These are phyloP conservation scores for Neofusicoccum kwambonambiense DNA, from an alignment of 2,329 filamentous ascomycete species.

Conservation along the genomic window DNA sequence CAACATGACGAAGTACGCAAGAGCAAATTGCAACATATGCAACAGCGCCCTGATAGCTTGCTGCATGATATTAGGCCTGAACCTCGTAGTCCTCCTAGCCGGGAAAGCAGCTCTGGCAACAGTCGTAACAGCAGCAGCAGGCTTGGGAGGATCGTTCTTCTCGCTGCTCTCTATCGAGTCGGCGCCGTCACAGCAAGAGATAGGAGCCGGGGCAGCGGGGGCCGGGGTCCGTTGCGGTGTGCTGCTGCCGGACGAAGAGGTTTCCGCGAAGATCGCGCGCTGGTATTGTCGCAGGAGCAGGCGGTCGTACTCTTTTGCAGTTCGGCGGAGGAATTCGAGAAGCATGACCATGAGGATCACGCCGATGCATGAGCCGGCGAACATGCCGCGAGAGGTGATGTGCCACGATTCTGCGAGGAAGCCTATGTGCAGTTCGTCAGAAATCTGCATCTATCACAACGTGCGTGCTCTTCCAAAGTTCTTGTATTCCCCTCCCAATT, in stretches of 20 bases:
- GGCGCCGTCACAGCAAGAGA: background rate
- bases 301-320: slow-evolving; percentile 70
- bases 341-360: slow-evolving; percentile 70
- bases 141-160: background rate
- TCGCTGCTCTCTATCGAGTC: slow-evolving; percentile 3
- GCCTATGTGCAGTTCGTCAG: slow-evolving; percentile 35
- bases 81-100: slow-evolving; percentile 18
- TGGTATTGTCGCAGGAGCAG: slow-evolving; percentile 58
- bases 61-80: slow-evolving; percentile 60
- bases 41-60: slow-evolving; percentile 66
- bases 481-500: too few species aligned
- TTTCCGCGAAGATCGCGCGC: slow-evolving; percentile 20
- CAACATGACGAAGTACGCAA: slow-evolving; percentile 79
- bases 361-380: slow-evolving; percentile 78
- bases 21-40: slow-evolving; percentile 69
- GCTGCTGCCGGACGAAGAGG: slow-evolving; percentile 14
- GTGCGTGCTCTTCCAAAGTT: too few species aligned
- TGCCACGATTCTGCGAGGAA: slow-evolving; percentile 72
- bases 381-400: slow-evolving; percentile 67
- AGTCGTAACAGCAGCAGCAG: background rate
- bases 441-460: background rate
- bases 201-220: background rate
- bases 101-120: background rate
- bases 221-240: background rate
- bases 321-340: slow-evolving; percentile 71